A percentile compares a stretch with the other conserved stretches of the same genome.
These are phyloP conservation scores for Calonectria pseudoreteaudii DNA, from an alignment of 2,329 filamentous ascomycete genomes.

Conservation along the genomic window DNA sequence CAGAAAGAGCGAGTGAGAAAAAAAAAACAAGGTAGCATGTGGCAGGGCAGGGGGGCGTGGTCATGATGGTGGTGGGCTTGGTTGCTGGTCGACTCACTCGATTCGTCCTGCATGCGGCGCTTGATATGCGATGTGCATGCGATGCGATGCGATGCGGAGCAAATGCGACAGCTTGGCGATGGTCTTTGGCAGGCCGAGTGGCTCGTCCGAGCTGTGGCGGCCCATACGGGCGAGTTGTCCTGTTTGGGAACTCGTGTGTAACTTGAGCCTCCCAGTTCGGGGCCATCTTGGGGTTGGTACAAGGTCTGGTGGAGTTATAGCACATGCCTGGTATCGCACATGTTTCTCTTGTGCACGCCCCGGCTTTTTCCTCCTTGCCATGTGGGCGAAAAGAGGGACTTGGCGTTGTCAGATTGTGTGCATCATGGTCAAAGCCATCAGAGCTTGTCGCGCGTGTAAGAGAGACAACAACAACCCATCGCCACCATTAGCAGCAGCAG, in stretches of 20 bases:
- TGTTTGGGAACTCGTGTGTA: conserved; percentile 2
- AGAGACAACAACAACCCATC: neutral
- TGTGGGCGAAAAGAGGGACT: neutral
- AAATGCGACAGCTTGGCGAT: conserved; percentile 32
- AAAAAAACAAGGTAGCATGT: neutral
- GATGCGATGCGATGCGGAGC: conserved; percentile 18
- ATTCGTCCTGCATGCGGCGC: conserved; percentile 1
- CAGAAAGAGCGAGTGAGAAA: neutral
- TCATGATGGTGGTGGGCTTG: neutral
- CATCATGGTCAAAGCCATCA: neutral
- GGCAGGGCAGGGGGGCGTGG: neutral
- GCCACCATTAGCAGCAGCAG: neutral
- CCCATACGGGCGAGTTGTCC: conserved; percentile 3
- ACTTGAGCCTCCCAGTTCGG: neutral
- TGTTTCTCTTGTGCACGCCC: neutral
- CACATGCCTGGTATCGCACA: neutral
- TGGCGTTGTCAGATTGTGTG: neutral
- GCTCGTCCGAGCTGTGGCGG: neutral
- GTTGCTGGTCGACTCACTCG: neutral
- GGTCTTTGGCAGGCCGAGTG: conserved; percentile 17
- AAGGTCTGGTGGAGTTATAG: neutral
- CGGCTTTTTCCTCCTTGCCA: neutral
- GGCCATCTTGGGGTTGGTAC: neutral
- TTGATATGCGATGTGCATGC: conserved; percentile 22
- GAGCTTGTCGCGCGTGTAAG: neutral